phyloP scores from a whole-genome alignment of 768 basidiomycete genomes.

The Tubosaeta sp. region DNA sequence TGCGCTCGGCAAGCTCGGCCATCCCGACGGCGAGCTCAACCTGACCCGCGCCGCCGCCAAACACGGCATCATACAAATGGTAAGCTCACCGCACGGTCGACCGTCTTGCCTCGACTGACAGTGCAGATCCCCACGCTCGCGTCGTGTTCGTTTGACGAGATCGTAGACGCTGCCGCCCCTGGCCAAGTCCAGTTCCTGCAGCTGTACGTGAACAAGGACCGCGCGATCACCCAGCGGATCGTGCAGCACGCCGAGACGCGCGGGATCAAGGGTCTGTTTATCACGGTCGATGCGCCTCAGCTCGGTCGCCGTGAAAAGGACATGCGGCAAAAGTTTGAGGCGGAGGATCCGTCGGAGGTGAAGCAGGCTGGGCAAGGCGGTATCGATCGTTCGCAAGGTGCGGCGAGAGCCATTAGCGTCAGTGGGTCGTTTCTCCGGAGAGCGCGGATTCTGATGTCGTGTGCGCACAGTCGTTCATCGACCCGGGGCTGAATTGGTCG shows the following conservation, averaged over 20 bases:
- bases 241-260: conserved; percentile 88
- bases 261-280: conserved; percentile 91
- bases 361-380: conserved; percentile 43
- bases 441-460: background rate
- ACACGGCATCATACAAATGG: conserved; percentile 73
- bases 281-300: conserved; percentile 97
- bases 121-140: conserved; percentile 89
- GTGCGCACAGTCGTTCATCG: conserved; percentile 76
- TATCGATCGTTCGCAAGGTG: conserved; percentile 85
- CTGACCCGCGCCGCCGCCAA: conserved; percentile 86
- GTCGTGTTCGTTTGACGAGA: conserved; percentile 93
- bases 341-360: conserved; percentile 45
- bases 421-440: conserved; percentile 15
- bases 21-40: conserved; percentile 92
- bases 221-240: conserved; percentile 76
- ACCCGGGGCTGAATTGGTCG: conserved; percentile 80
- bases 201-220: conserved; percentile 87
- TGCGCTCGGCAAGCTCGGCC: conserved; percentile 89
- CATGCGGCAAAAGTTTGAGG: conserved; percentile 95
- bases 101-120: background rate
- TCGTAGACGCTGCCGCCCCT: conserved; percentile 79
- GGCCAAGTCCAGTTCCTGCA: conserved; percentile 86
- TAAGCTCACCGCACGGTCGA: conserved; percentile 15
- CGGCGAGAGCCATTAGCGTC: conserved; percentile 89
- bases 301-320: conserved; percentile 94